Evolutionary conservation across 768 basidiomycete species (phyloP).

Genomic region (Phlebiopsis gigantea): DNA sequence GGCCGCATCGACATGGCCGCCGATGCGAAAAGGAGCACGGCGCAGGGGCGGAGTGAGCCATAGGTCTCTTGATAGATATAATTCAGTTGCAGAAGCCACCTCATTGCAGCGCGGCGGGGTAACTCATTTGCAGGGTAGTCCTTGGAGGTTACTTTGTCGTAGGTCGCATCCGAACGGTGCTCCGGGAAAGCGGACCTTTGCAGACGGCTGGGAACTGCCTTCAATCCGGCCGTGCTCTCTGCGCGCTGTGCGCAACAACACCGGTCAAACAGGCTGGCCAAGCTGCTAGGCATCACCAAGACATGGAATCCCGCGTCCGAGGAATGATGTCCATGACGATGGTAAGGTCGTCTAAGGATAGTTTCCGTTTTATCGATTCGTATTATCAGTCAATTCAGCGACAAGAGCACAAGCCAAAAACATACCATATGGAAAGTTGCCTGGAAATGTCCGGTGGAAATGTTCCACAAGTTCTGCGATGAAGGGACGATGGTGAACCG

Average conservation of each 20-base stretch:
- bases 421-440: background rate
- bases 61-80: background rate
- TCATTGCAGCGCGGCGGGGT: background rate
- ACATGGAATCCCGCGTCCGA: background rate
- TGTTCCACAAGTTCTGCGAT: no score
- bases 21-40: background rate
- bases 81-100: background rate
- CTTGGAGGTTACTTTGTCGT: background rate
- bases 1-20: background rate
- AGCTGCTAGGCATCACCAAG: background rate
- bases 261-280: background rate
- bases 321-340: background rate
- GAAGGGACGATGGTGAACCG: no score
- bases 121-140: background rate
- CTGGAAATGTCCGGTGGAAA: no score
- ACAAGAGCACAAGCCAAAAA: background rate
- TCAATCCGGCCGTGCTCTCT: background rate
- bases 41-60: background rate
- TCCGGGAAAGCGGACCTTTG: background rate
- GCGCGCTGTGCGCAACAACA: background rate
- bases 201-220: background rate
- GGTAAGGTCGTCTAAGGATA: background rate
- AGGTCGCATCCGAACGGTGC: background rate
- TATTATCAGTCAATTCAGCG: background rate
- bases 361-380: background rate